These are phyloP conservation scores for Microascus cirrosus DNA, from an alignment of 2,329 filamentous ascomycete species.

Conservation along the genomic window DNA sequence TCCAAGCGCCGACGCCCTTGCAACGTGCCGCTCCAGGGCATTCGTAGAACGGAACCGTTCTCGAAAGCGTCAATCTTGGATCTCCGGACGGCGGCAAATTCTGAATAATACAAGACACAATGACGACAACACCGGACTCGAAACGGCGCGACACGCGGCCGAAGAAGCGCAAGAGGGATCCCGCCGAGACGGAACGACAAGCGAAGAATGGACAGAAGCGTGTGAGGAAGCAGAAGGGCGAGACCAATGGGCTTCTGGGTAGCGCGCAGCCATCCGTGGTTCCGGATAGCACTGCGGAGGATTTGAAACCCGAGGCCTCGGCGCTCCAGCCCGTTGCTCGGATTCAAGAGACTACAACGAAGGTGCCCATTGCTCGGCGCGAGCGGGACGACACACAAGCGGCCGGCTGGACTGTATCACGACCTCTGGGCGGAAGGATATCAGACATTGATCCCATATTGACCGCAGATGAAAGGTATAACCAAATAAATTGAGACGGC, in stretches of 20 bases:
- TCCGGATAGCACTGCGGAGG: not conserved
- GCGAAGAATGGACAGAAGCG: constrained; percentile 28
- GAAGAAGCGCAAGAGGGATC: constrained; percentile 36
- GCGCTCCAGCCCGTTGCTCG: not conserved
- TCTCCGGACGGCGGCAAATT: not conserved
- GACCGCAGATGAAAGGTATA: constrained; percentile 40
- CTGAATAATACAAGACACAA: constrained; percentile 8
- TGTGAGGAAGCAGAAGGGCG: constrained; percentile 17
- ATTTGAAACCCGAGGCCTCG: not conserved
- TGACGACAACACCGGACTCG: constrained; percentile 21
- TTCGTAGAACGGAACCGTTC: not conserved
- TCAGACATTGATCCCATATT: constrained; percentile 54
- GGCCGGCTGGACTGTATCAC: constrained; percentile 47
- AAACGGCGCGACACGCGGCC: constrained; percentile 22
- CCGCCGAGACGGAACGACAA: constrained; percentile 22
- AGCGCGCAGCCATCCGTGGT: not conserved
- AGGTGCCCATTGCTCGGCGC: not conserved
- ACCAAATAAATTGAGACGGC: not conserved
- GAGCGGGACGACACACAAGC: constrained; percentile 2
- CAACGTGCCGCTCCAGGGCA: not conserved
- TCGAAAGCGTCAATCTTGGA: not conserved
- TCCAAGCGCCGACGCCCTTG: not conserved
- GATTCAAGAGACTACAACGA: not conserved
- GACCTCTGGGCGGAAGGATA: constrained; percentile 55
- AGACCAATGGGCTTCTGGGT: constrained; percentile 12